Percentiles rank a stretch among this genome's conserved stretches.
These are phyloP conservation scores for Stipa capillata DNA, from an alignment of 176 grass and related monocot species.

Conservation along the genomic window DNA sequence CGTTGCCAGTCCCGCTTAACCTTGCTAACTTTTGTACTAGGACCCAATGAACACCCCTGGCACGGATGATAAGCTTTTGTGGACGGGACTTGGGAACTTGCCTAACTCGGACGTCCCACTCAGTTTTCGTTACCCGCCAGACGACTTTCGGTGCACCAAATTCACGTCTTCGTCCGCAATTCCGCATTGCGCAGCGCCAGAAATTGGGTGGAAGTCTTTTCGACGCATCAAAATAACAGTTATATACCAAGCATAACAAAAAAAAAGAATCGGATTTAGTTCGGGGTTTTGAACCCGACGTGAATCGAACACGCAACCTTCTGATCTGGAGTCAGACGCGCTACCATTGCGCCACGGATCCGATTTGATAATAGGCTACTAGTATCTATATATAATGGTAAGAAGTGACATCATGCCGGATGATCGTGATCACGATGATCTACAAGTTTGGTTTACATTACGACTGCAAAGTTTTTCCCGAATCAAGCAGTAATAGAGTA, in stretches of 20 bases:
- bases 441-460: not conserved
- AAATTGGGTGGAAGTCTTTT: not conserved
- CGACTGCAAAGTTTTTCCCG: not conserved
- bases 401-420: too few species aligned
- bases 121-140: not conserved
- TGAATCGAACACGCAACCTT: slow-evolving; percentile 98
- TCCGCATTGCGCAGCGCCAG: not conserved
- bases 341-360: slow-evolving; percentile 99
- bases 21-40: too few species aligned
- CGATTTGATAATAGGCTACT: not conserved
- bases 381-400: too few species aligned
- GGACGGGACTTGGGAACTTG: too few species aligned
- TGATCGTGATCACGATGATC: too few species aligned
- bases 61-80: too few species aligned
- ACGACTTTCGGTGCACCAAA: not conserved
- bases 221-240: too few species aligned
- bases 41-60: too few species aligned
- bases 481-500: not conserved
- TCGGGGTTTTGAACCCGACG: slow-evolving; percentile 79
- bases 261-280: not conserved
- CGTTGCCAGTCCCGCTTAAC: too few species aligned
- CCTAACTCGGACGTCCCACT: too few species aligned
- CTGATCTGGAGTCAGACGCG: slow-evolving; percentile 99
- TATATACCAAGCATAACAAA: too few species aligned
- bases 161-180: not conserved